These are phyloP conservation scores for Cornus suecica DNA, from an alignment of 148 eudicot species.

Conservation along the genomic window DNA sequence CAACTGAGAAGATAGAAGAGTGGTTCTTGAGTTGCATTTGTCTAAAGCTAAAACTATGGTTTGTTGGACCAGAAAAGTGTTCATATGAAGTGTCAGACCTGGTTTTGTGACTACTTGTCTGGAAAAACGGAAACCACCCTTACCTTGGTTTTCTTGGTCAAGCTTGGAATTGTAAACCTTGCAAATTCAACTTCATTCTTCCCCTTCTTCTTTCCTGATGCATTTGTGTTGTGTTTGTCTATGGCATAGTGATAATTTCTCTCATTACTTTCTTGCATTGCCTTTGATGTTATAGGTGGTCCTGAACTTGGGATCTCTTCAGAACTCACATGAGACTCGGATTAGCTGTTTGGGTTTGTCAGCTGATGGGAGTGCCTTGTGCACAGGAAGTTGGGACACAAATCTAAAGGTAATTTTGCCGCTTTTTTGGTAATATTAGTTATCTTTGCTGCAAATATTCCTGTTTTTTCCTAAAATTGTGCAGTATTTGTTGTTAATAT, in stretches of 20 bases:
- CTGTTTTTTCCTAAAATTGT: not conserved
- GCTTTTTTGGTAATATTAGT: not conserved
- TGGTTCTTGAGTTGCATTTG: not conserved
- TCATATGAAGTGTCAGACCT: not conserved
- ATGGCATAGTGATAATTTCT: not conserved
- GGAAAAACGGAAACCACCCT: not conserved
- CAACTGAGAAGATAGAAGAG: not conserved
- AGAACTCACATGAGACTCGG: slow-evolving; percentile 68
- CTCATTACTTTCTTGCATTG: not conserved
- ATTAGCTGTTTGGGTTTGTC: slow-evolving; percentile 92
- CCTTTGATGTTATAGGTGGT: slow-evolving; percentile 48
- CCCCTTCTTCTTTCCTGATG: not conserved
- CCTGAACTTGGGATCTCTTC: slow-evolving; percentile 76
- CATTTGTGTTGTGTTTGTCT: not conserved
- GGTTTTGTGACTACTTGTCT: not conserved
- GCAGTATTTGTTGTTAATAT: not conserved
- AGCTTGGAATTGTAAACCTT: not conserved
- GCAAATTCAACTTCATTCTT: not conserved
- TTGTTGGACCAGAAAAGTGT: not conserved
- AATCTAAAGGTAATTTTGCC: slow-evolving; percentile 73
- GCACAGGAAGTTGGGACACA: slow-evolving; percentile 97
- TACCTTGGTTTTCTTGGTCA: not conserved
- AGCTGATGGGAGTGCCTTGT: slow-evolving; percentile 97
- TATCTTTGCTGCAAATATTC: not conserved
- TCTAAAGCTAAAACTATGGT: not conserved